A percentile compares a stretch with the other conserved stretches of the same genome.
Evolutionary conservation across 2,329 filamentous ascomycete genomes (phyloP).

Genomic region (Cladosporium sp.): DNA sequence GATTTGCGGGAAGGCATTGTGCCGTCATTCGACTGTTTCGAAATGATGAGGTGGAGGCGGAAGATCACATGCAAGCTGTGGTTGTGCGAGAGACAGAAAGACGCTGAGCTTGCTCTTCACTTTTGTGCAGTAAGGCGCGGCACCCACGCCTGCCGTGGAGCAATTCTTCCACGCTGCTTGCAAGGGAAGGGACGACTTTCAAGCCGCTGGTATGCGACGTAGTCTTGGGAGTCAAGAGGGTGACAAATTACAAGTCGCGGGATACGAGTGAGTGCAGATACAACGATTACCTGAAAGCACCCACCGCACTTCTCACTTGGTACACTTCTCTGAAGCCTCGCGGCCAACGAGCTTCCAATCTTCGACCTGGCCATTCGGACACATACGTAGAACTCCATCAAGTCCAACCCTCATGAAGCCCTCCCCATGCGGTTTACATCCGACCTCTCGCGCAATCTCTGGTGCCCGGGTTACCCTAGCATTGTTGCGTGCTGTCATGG

Average conservation of each 20-base stretch:
- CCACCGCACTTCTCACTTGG: not conserved
- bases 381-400: not conserved
- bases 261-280: not conserved
- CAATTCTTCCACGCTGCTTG: not conserved
- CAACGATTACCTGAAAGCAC: not conserved
- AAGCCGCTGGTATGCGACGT: not conserved
- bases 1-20: conserved; percentile 24
- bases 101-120: not conserved
- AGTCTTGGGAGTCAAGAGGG: not conserved
- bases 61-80: not conserved
- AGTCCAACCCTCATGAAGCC: too few species aligned
- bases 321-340: too few species aligned
- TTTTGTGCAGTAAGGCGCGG: not conserved
- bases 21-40: not conserved
- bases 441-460: too few species aligned
- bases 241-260: not conserved
- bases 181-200: not conserved
- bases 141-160: not conserved
- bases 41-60: not conserved
- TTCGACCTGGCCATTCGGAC: not conserved
- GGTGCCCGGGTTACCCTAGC: too few species aligned
- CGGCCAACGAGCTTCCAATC: too few species aligned
- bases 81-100: not conserved
- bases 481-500: too few species aligned
- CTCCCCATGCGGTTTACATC: too few species aligned